Evolutionary conservation across 345 rosid genomes (phyloP), one percentile per base, ranked within the genome.

Genomic region (Gossypium ekmanianum): DNA sequence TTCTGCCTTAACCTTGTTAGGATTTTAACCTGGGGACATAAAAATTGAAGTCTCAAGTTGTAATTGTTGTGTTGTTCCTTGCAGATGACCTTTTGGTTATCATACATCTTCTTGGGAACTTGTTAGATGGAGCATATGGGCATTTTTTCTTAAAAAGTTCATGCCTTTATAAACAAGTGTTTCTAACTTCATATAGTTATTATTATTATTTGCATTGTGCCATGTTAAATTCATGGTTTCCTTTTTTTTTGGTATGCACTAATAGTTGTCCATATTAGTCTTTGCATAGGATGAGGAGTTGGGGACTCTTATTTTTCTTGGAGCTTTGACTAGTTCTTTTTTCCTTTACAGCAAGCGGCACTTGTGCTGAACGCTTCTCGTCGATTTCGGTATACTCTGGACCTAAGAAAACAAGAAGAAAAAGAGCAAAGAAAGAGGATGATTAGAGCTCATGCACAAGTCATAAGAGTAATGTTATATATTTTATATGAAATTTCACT

Each of bases 371-470:
- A 96, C 84, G 98, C 98, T 11, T 93, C 97, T 1, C 97, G 99
- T 72, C 91, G 99, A 17, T 93, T 96, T 79, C 94, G 99, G 50
- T 96, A 96, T 85, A 96, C 99, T 20, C 73, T 96, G 88, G 98
- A 96, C 85, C 87, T 96, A 57, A 92, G 87, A 27, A 89, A 85
- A 88, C 92, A 88, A 80, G 97, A 87, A 69, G 90, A 93, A 78
- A 87, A 80, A 78, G 93, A 90, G 61, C 78, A 88, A 57, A 86
- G 88, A n/a, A 86, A 86, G 74, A 75, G 94, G 79, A 90, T 86
- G 97, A 91, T 96, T 78, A 89, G 97, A 83, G 85, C 99, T 64
- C 98, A 93, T 85, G 97, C 98, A 2, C 98, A 96, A 90, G 98
- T 92, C 79, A 84, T 93, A 71, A 84, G 97, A 85, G 98, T 95